Conservation (phyloP, 2,329 filamentous ascomycete genomes). For the Fusarium sp. region DNA sequence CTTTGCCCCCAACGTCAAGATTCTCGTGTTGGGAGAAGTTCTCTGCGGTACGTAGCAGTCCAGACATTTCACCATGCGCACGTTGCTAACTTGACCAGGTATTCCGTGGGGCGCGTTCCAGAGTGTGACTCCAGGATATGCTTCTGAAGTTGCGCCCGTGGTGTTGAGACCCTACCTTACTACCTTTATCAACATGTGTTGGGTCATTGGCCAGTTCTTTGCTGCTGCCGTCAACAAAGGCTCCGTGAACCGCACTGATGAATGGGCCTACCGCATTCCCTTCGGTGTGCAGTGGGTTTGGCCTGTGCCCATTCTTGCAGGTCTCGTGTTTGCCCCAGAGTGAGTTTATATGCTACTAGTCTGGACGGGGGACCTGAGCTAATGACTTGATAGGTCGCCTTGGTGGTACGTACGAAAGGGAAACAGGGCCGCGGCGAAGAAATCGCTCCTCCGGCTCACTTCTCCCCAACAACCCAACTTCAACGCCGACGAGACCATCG, state of each 20-base stretch:
- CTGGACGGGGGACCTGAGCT: accelerated
- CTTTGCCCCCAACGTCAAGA: conserved; percentile 64
- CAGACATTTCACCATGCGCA: not conserved
- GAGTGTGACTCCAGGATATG: conserved; percentile 67
- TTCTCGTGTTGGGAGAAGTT: conserved; percentile 66
- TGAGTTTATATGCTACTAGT: conserved; percentile 37
- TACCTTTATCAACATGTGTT: conserved; percentile 71
- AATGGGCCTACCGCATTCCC: conserved; percentile 67
- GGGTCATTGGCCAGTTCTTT: conserved; percentile 70
- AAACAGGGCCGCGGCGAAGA: conserved; percentile 58
- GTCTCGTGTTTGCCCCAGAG: conserved; percentile 65
- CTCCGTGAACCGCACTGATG: conserved; percentile 56
- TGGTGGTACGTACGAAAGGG: conserved; percentile 67
- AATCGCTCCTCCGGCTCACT: conserved; percentile 60
- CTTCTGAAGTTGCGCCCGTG: conserved; percentile 66
- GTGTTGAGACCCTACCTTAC: conserved; percentile 68
- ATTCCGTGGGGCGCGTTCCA: conserved; percentile 70
- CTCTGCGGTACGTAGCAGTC: conserved; percentile 53
- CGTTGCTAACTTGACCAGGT: conserved; percentile 51
- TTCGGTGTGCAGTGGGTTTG: conserved; percentile 70
- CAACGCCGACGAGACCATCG: conserved; percentile 64
- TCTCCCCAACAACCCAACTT: conserved; percentile 57
- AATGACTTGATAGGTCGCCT: conserved; percentile 56
- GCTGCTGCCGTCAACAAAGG: conserved; percentile 63
- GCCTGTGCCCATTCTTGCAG: conserved; percentile 63